phyloP scores from a whole-genome alignment of 805 yeast species.

The Nakazawaea sp. region DNA sequence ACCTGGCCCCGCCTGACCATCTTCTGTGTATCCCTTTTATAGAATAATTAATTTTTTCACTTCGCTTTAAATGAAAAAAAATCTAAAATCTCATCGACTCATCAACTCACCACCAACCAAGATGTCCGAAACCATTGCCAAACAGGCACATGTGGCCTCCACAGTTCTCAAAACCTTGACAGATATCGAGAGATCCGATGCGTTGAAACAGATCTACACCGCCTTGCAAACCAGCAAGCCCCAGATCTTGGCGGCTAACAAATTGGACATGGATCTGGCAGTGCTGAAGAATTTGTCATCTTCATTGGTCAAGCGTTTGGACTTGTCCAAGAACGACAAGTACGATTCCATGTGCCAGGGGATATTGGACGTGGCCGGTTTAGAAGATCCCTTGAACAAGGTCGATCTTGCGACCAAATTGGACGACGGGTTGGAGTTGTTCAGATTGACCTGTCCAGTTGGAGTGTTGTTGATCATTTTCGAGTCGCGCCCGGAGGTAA shows the following conservation, averaged over 20 bases:
- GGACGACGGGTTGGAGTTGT: conserved; percentile 83
- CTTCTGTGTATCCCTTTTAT: background rate
- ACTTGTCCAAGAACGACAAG: conserved; percentile 74
- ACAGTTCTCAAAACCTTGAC: conserved; percentile 72
- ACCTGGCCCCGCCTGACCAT: too few species aligned
- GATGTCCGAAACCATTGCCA: conserved; percentile 74
- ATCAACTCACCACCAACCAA: background rate
- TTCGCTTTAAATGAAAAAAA: conserved; percentile 3
- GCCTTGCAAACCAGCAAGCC: conserved; percentile 54
- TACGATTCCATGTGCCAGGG: conserved; percentile 95
- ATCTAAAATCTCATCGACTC: background rate
- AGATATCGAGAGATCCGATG: conserved; percentile 64
- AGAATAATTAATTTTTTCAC: background rate
- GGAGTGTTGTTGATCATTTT: conserved; percentile 91
- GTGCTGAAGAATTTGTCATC: conserved; percentile 50
- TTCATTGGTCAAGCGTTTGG: conserved; percentile 78
- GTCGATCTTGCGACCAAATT: conserved; percentile 74
- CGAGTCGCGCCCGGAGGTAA: conserved; percentile 96
- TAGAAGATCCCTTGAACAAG: conserved; percentile 92
- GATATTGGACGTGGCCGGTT: conserved; percentile 78
- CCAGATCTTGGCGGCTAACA: conserved; percentile 65
- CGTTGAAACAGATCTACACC: conserved; percentile 67
- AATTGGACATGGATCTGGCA: conserved; percentile 69
- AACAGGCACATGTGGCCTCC: conserved; percentile 75
- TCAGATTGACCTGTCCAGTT: conserved; percentile 85